phyloP scores from a whole-genome alignment of 2,329 filamentous ascomycete species.

The Stagonosporopsis tanaceti region DNA sequence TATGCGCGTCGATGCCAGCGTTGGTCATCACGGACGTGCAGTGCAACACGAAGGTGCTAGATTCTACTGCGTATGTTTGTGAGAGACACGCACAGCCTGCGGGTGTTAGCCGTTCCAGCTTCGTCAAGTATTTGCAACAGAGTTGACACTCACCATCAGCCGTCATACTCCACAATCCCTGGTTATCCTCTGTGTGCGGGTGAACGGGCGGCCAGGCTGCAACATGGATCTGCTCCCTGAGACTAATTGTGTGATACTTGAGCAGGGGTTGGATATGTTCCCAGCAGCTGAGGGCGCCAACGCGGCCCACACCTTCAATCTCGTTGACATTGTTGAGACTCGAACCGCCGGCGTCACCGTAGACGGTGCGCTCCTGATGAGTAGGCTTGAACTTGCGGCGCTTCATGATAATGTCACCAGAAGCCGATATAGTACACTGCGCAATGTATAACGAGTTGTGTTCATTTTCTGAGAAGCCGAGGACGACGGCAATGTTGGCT shows the following conservation, averaged over 20 bases:
- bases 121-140: not conserved
- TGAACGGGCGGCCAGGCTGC: slow-evolving; percentile 53
- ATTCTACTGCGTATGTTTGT: slow-evolving; percentile 66
- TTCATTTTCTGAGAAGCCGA: slow-evolving; percentile 52
- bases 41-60: slow-evolving; percentile 63
- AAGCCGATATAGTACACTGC: slow-evolving; percentile 48
- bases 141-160: slow-evolving; percentile 37
- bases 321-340: slow-evolving; percentile 48
- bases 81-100: slow-evolving; percentile 50
- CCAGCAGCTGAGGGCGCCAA: slow-evolving; percentile 50
- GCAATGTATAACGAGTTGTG: slow-evolving; percentile 52
- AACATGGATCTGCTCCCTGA: slow-evolving; percentile 52
- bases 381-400: slow-evolving; percentile 55
- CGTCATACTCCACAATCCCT: slow-evolving; percentile 49
- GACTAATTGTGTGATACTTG: slow-evolving; percentile 52
- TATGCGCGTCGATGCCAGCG: slow-evolving; percentile 55
- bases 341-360: slow-evolving; percentile 49
- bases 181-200: slow-evolving; percentile 35
- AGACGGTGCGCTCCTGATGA: slow-evolving; percentile 55
- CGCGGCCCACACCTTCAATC: slow-evolving; percentile 39
- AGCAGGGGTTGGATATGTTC: slow-evolving; percentile 54
- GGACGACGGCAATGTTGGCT: slow-evolving; percentile 46
- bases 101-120: not conserved
- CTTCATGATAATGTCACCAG: slow-evolving; percentile 48
- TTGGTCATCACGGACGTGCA: slow-evolving; percentile 58